Evolutionary conservation across 768 basidiomycete genomes (phyloP).

Genomic region (Tricholoma bakamatsutake): DNA sequence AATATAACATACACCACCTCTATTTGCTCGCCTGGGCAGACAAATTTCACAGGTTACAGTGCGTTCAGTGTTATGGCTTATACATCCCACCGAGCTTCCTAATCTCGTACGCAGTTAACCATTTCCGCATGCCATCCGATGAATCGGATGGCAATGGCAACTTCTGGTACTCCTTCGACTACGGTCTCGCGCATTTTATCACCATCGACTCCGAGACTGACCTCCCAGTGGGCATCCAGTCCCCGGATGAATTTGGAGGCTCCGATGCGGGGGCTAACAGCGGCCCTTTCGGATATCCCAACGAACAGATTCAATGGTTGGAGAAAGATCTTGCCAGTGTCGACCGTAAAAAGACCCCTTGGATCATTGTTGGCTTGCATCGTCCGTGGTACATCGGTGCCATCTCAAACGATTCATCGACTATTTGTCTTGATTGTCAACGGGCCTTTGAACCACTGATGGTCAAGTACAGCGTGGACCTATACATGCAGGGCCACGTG

Average conservation of each 20-base stretch:
- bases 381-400: conserved; percentile 2
- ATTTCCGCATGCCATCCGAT: conserved; percentile 13
- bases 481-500: no score
- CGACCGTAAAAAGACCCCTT: conserved; percentile 15
- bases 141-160: conserved; percentile 15
- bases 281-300: conserved; percentile 15
- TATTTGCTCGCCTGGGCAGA: conserved; percentile 16
- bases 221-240: conserved; percentile 12
- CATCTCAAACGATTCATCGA: no score
- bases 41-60: conserved; percentile 16
- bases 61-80: no score
- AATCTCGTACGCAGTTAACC: no score
- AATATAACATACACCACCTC: conserved; percentile 5
- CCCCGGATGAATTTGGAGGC: conserved; percentile 14
- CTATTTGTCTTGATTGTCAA: no score
- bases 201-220: conserved; percentile 18
- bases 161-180: conserved; percentile 19
- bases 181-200: conserved; percentile 17
- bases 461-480: no score
- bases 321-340: conserved; percentile 10
- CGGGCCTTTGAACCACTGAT: no score
- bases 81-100: no score
- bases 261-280: conserved; percentile 9
- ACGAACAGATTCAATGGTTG: conserved; percentile 17
- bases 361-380: conserved; percentile 10